These are phyloP conservation scores for Aspergillus ostianus DNA, from an alignment of 495 filamentous ascomycete genomes.

Conservation along the genomic window DNA sequence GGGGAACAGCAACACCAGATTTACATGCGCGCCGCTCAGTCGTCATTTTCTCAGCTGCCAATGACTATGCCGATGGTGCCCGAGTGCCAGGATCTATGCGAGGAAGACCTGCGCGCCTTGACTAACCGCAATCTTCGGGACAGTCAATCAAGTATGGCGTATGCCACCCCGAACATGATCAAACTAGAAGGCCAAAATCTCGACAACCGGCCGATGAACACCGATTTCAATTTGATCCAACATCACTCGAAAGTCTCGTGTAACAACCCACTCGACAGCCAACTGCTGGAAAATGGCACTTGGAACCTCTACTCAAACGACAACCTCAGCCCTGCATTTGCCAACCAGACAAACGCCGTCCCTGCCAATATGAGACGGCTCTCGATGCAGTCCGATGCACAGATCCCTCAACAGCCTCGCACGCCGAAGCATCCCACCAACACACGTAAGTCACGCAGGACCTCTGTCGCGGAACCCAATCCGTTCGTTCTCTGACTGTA, in stretches of 20 bases:
- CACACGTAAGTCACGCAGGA: slow-evolving; percentile 43
- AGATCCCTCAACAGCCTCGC: slow-evolving; percentile 46
- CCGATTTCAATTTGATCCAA: slow-evolving; percentile 28
- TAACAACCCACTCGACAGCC: slow-evolving; percentile 13
- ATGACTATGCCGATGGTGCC: slow-evolving; percentile 22
- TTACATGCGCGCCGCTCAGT: slow-evolving; percentile 60
- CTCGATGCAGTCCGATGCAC: slow-evolving; percentile 40
- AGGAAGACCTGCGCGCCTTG: slow-evolving; percentile 38
- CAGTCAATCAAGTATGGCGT: slow-evolving; percentile 20
- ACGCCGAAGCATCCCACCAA: slow-evolving; percentile 56
- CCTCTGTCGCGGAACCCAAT: neutral
- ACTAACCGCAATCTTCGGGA: slow-evolving; percentile 18
- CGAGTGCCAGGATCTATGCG: slow-evolving; percentile 33
- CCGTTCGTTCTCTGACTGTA: slow-evolving; percentile 18
- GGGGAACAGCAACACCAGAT: slow-evolving; percentile 70
- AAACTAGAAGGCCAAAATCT: slow-evolving; percentile 16
- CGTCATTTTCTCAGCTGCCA: slow-evolving; percentile 28
- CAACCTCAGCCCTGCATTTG: slow-evolving; percentile 17
- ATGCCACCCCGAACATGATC: slow-evolving; percentile 18
- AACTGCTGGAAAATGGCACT: slow-evolving; percentile 22
- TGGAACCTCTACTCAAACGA: slow-evolving; percentile 32
- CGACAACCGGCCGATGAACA: slow-evolving; percentile 19
- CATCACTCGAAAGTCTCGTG: slow-evolving; percentile 19
- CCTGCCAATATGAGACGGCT: slow-evolving; percentile 31
- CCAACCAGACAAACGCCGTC: slow-evolving; percentile 23